Base-by-base conservation (phyloP, 2,329 filamentous ascomycete genomes). In the Fusarium hainanense region DNA sequence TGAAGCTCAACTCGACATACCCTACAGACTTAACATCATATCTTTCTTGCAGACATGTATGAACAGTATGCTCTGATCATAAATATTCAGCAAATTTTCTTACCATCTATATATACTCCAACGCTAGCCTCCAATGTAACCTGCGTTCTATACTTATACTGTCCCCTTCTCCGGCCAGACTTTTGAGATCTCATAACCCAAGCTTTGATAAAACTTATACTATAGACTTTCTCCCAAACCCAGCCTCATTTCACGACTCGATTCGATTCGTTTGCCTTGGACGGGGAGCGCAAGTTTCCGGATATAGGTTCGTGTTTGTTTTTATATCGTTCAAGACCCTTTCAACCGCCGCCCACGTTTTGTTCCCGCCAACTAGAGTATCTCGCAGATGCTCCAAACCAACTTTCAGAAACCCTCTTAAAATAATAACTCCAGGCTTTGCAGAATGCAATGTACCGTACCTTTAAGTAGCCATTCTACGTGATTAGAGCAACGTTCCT, bases 381-480 rank as follows among this genome's bases (percentile, higher is more conserved):
- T 68, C 49, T 69, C 57, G 51, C 55, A 72, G 64, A 74, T 73
- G 69, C 67, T 63, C 60, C 62, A 51, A 54, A 30, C 54, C 61
- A 60, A 69, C 73, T 67, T 68, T 57, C 58, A 37, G 62, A 71
- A 64, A 50, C 23, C 49, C 59, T 59, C 47, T 61, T 60, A 56
- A 63, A 68, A 65, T 57, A 47, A 64, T 70, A 75, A 74, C 69
- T 74, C 73, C 69, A 66, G 65, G 70, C 70, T 75, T 71, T 66
- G 65, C 72, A 66, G 61, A 70, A 74, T 75, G 71, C 71, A 65
- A 70, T 74, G 63, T 63, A 70, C 70, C 71, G 57, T 66, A 66
- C 70, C 67, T 56, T 64, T 40, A 58, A 70, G 59, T 68, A 60
- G 60, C 52, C 70, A 61, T 63, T 73, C 68, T 70, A 74, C 73